Percentiles rank a stretch among this genome's conserved stretches.
Evolutionary conservation across 179 eudicot species (phyloP).

Genomic region (Carnegiea gigantea): DNA sequence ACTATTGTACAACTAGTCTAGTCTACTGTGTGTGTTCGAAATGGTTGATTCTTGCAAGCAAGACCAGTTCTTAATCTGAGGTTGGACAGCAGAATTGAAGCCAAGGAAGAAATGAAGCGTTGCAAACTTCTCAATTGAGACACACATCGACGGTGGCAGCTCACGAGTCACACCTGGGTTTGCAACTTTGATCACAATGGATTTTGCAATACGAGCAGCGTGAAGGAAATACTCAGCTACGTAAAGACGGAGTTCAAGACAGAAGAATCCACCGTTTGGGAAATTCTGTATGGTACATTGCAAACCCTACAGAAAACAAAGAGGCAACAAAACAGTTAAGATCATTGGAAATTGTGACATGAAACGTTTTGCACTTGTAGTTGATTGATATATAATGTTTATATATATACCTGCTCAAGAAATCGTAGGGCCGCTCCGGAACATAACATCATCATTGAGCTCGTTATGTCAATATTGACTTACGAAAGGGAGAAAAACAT

Average conservation of each 20-base stretch:
- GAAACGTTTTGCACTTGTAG: too few species aligned
- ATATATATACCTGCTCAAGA: background rate
- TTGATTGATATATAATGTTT: background rate
- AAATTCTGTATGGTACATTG: slow-evolving; percentile 5
- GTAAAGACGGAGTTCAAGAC: background rate
- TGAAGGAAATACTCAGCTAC: background rate
- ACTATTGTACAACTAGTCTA: background rate
- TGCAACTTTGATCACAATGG: background rate
- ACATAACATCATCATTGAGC: slow-evolving; percentile 1
- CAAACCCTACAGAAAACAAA: background rate
- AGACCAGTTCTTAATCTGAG: background rate
- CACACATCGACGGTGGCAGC: background rate
- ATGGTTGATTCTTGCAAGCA: background rate
- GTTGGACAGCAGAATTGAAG: background rate
- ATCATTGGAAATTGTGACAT: too few species aligned
- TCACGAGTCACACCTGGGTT: background rate
- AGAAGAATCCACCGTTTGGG: background rate
- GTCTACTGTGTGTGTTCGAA: background rate
- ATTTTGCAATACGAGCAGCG: background rate
- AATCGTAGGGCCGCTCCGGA: background rate
- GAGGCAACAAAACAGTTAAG: too few species aligned
- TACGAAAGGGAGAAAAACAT: background rate
- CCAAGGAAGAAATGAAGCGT: background rate
- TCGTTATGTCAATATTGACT: slow-evolving; percentile 2
- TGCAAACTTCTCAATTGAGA: slow-evolving; percentile 1